A percentile compares a stretch with the other conserved stretches of the same genome.
These are phyloP conservation scores for Cocos nucifera DNA, from an alignment of 176 grass and related monocot species.

Conservation along the genomic window DNA sequence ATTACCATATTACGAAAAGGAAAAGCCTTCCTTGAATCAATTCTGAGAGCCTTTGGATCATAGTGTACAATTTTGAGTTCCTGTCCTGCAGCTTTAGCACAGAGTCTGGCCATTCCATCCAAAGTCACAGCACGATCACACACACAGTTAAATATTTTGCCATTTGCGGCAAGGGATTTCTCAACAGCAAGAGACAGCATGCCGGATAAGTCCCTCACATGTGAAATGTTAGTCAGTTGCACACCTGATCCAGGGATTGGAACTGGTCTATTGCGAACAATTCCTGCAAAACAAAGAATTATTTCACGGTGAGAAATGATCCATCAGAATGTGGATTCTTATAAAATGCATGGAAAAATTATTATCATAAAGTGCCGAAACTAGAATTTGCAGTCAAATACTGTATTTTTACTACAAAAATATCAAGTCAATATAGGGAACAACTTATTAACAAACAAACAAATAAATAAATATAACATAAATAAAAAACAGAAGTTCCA, in stretches of 20 bases:
- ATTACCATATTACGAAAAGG: constrained; percentile 88
- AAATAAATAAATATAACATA: no score
- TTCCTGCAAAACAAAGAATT: constrained; percentile 29
- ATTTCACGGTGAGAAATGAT: no score
- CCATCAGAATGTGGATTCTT: no score
- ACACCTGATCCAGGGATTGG: constrained; percentile 82
- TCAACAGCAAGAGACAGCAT: constrained; percentile 68
- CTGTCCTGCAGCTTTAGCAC: constrained; percentile 46
- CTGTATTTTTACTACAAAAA: no score
- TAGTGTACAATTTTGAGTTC: constrained; percentile 47
- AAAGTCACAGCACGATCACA: constrained; percentile 82
- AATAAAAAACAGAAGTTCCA: no score
- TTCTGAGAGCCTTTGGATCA: constrained; percentile 56
- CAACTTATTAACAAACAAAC: no score
- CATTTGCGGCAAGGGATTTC: constrained; percentile 33
- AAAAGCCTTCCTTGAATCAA: constrained; percentile 82
- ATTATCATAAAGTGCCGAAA: no score
- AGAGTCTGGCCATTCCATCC: constrained; percentile 60
- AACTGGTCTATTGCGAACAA: constrained; percentile 61
- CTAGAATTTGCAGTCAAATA: no score
- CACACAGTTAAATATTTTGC: constrained; percentile 75
- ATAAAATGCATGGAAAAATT: no score
- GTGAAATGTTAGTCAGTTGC: constrained; percentile 79
- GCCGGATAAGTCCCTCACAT: constrained; percentile 66
- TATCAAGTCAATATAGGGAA: no score